Percentiles rank a stretch among this genome's conserved stretches.
phyloP scores from a whole-genome alignment of 139 green algal species.

The Chlorella sp. region DNA sequence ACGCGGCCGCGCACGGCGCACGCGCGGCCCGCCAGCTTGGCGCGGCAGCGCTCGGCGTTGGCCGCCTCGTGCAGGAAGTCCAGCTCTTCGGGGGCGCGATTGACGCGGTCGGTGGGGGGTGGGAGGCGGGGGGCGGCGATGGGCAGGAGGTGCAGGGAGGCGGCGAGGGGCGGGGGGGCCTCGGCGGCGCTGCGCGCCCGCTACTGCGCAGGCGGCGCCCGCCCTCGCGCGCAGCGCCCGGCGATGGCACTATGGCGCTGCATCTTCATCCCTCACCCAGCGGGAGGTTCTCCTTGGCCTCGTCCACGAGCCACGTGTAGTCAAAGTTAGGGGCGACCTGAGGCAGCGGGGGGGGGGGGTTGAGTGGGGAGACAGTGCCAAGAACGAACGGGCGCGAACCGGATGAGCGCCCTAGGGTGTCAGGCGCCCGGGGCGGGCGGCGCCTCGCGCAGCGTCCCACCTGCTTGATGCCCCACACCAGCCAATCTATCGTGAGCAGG shows the following conservation, averaged over 20 bases:
- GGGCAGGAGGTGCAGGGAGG: not conserved
- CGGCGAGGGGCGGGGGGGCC: not conserved
- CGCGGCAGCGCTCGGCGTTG: constrained; percentile 55
- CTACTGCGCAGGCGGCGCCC: not conserved
- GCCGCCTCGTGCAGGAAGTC: constrained; percentile 76
- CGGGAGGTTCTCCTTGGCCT: constrained; percentile 77
- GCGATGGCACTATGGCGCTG: too few species aligned
- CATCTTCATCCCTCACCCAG: constrained; percentile 5
- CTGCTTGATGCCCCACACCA: constrained; percentile 66
- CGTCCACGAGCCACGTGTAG: constrained; percentile 90
- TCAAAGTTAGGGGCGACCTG: constrained; percentile 58
- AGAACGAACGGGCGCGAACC: too few species aligned
- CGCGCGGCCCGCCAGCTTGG: constrained; percentile 22
- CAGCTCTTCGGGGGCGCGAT: constrained; percentile 61
- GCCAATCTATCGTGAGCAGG: constrained; percentile 73
- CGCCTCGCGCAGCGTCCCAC: too few species aligned
- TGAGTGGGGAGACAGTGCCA: too few species aligned
- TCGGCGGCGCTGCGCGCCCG: too few species aligned
- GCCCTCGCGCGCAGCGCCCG: not conserved
- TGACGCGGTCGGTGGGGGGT: too few species aligned
- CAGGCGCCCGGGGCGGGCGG: too few species aligned
- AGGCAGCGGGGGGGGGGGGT: too few species aligned
- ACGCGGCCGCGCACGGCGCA: constrained; percentile 34
- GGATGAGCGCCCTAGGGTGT: too few species aligned
- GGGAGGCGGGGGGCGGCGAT: not conserved